These are phyloP conservation scores for Pythium dissotocum DNA, from an alignment of 352 stramenopile genomes.

Conservation along the genomic window DNA sequence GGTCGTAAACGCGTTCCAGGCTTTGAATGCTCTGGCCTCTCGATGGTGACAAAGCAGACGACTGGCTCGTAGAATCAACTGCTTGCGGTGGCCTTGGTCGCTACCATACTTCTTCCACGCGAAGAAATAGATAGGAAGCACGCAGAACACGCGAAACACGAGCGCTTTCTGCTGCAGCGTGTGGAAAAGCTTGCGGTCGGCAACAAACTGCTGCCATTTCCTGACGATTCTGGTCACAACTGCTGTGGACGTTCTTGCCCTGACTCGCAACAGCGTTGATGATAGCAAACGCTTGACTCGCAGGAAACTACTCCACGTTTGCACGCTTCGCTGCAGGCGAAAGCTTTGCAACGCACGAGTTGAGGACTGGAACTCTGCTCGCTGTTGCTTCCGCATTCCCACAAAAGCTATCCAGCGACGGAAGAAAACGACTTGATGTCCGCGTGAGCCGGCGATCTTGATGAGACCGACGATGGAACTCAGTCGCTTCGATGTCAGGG, in stretches of 20 bases:
- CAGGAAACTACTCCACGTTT: conserved; percentile 27
- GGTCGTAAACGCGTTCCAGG: conserved; percentile 28
- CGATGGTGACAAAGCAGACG: conserved; percentile 36
- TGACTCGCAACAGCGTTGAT: conserved; percentile 21
- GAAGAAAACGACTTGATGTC: conserved; percentile 1
- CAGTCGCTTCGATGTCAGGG: conserved; percentile 1
- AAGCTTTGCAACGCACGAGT: conserved; percentile 12
- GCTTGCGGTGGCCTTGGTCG: conserved; percentile 11
- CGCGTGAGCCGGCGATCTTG: conserved; percentile 5
- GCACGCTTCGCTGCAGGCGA: conserved; percentile 23
- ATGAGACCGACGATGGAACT: conserved; percentile 8
- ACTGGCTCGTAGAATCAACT: conserved; percentile 31
- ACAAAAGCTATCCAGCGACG: conserved; percentile 1
- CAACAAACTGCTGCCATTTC: conserved; percentile 36
- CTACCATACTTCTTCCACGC: conserved; percentile 33
- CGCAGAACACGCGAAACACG: conserved; percentile 43
- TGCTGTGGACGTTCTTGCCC: conserved; percentile 14
- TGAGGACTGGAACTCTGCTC: neutral
- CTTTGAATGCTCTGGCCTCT: conserved; percentile 37
- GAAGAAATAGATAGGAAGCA: conserved; percentile 37
- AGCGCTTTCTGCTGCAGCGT: conserved; percentile 38
- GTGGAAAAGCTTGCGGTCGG: conserved; percentile 9
- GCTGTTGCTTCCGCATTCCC: neutral
- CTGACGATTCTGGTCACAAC: conserved; percentile 21
- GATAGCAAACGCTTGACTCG: conserved; percentile 29